Evolutionary conservation across 1,139 yeast genomes (phyloP), one percentile per base, ranked within the genome.

Genomic region (Groenewaldozyma sp.): DNA sequence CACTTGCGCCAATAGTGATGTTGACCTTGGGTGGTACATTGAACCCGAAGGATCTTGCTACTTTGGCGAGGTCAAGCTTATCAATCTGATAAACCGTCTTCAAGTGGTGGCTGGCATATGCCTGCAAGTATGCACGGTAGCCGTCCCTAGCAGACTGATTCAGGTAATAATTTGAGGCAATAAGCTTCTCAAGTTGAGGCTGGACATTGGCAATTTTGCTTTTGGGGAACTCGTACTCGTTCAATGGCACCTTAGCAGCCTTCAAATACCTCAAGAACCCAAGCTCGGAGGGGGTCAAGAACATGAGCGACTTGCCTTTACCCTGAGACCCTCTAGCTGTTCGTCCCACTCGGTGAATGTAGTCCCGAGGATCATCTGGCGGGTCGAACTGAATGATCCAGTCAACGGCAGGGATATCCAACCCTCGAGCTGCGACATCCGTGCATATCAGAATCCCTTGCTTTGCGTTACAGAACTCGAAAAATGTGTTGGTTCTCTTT

Each of bases 381-480:
- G 97, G 97, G 62, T 91, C 96, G 53, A 83, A 87, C 67, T 91
- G 97, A 47, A 91, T 79, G 54, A 91, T 91, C 95, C 97, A 91
- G 65, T 88, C 95, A 40, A 91, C 97, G 22, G 94, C 82, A 38
- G 96, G 96, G 50, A 91, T 88, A 67, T 91, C 98, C 51, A 91
- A 75, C 13, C 98, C 98, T 71, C 98, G 78, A 9, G 98, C 97
- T 19, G 97, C 98, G 51, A 91, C 97, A 64, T 91, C 97, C 0
- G 98, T 91, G 67, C 97, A 91, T 39, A 91, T 74, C 52, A 91
- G 66, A 37, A 84, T 84, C 35, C 98, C 98, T 58, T 81, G 87
- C 54, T 82, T 86, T 44, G 98, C 97, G 54, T 91, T 91, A 69
- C 96, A 86, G 65, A 91, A 91, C 65, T 93, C 98, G 59, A 91